Evolutionary conservation across 768 basidiomycete genomes (phyloP).

Genomic region (Leccinum variicolor): DNA sequence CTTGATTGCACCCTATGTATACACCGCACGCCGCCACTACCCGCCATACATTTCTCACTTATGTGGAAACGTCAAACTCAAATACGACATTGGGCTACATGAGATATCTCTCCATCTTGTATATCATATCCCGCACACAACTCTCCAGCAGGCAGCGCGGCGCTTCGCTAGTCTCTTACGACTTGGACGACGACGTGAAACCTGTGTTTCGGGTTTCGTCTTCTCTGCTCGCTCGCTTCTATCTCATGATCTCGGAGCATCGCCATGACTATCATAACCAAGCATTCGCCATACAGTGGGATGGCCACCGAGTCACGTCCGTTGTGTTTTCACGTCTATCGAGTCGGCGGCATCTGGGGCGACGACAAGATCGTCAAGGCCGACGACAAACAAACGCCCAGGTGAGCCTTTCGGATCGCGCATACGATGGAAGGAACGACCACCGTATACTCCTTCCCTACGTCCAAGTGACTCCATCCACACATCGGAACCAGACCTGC

Average conservation of each 20-base stretch:
- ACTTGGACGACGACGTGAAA: background rate
- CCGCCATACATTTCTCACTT: background rate
- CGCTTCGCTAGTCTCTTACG: background rate
- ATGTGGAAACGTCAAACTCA: background rate
- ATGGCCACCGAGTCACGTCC: constrained; percentile 6
- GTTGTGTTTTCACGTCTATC: constrained; percentile 27
- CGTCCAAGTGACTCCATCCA: background rate
- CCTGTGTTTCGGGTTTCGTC: background rate
- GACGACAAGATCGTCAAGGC: constrained; percentile 28
- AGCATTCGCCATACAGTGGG: background rate
- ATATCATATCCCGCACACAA: background rate
- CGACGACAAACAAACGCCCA: constrained; percentile 25
- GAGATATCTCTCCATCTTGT: background rate
- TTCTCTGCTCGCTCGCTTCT: background rate
- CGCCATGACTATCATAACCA: constrained; percentile 2
- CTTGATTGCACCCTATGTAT: background rate
- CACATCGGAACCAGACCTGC: too few relatives aligned
- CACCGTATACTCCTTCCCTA: too few relatives aligned
- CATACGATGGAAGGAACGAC: too few relatives aligned
- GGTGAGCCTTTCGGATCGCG: constrained; percentile 13
- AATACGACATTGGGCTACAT: background rate
- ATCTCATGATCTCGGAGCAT: background rate
- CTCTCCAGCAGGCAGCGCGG: background rate
- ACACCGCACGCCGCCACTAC: background rate
- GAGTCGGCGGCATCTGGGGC: constrained; percentile 25